Evolutionary conservation across 1,284 basidiomycete species (phyloP), one percentile per base, ranked within the genome.

Genomic region (Moniliella sp.): DNA sequence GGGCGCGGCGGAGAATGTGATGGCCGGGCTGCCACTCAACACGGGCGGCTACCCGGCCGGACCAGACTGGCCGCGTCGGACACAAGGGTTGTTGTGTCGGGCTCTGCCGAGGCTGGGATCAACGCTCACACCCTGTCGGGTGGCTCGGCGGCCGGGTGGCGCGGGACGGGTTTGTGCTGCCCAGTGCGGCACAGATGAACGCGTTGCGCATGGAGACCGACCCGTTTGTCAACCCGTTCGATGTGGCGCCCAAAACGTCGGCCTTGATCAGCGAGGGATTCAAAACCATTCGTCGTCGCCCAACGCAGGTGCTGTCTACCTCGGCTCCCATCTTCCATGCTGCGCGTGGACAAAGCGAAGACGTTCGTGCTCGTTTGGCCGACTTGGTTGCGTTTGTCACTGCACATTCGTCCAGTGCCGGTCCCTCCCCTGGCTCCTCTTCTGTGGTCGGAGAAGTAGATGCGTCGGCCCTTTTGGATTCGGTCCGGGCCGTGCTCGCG

Each of bases 111-210:
- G 28, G 35, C 45, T 36, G 35, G 49, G 34, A 33, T 49, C 26
- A 46, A 48, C 1, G 15, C 33, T 3, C 35, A 43, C 4, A 37
- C 36, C 2, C 48, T 50, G 10, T 54, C 55, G 18, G 61, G 52
- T 11, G 59, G 54, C 2, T 50, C 47, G 35, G 56, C 50, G 3
- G 59, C 47, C 4, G 50, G 44, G 3, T 62, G 60, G 60, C 36
- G 56, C 2, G 60, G 58, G 5, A 58, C 52, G 61, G 61, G 1
- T 62, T 60, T 28, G 55, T 53, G 11, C 45, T 57, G 25, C 51
- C 61, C 0, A 43, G 42, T 15, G 40, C 54, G 28, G 39, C 30
- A 23, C 48, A 53, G 33, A 38, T 43, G 11, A 38, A 34, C 3
- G 28, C 45, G 27, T 36, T 53, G 18, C 39, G 40, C 15, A 31